These are phyloP conservation scores for Scalesia atractyloides DNA, from an alignment of 129 eudicot species.

Conservation along the genomic window DNA sequence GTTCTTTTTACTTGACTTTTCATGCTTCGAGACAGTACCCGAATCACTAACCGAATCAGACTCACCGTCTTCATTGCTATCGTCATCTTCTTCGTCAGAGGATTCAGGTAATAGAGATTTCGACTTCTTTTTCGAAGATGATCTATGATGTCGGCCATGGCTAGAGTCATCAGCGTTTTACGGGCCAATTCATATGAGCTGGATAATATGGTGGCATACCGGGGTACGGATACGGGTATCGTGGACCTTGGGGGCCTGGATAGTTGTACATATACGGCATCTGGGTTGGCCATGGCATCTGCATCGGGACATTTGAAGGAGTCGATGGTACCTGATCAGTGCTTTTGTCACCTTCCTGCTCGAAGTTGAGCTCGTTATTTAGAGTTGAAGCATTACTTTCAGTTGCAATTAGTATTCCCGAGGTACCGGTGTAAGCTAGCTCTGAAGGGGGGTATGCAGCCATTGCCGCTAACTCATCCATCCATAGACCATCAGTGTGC, in stretches of 20 bases:
- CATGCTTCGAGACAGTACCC: conserved; percentile 48
- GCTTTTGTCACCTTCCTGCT: conserved; percentile 53
- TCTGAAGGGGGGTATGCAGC: conserved; percentile 66
- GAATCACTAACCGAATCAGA: conserved; percentile 56
- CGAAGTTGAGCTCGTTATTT: conserved; percentile 36
- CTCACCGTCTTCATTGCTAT: conserved; percentile 43
- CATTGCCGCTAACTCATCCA: conserved; percentile 91
- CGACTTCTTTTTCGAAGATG: conserved; percentile 68
- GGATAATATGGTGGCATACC: conserved; percentile 80
- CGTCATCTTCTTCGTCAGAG: conserved; percentile 55
- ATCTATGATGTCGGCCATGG: conserved; percentile 50
- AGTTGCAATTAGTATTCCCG: conserved; percentile 66
- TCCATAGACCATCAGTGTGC: conserved; percentile 84
- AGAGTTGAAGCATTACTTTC: conserved; percentile 51
- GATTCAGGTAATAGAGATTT: conserved; percentile 40
- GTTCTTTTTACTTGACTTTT: conserved; percentile 54
- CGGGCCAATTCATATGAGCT: conserved; percentile 71
- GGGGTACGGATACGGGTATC: conserved; percentile 67
- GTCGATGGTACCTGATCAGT: conserved; percentile 50
- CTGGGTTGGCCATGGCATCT: conserved; percentile 83
- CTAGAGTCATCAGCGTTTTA: conserved; percentile 50
- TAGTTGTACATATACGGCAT: conserved; percentile 80
- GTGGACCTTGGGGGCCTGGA: conserved; percentile 63
- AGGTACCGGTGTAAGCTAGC: conserved; percentile 62
- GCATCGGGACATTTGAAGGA: conserved; percentile 57